These are phyloP conservation scores for Actinomortierella ambigua DNA, from an alignment of 371 early-diverging fungal species.

Conservation along the genomic window DNA sequence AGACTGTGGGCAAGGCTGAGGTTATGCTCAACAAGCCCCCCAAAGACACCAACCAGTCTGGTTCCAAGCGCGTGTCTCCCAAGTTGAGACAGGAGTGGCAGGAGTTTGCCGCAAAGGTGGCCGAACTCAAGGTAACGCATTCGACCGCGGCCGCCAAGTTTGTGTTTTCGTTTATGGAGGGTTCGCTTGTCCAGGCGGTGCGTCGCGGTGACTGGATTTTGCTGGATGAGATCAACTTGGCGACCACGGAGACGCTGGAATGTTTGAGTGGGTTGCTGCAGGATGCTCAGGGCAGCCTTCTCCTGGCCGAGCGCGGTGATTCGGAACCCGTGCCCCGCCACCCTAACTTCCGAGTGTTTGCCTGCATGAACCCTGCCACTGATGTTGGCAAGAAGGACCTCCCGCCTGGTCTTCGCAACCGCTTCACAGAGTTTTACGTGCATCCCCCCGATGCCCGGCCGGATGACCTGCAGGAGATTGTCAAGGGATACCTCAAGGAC, in stretches of 20 bases:
- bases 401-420: constrained; percentile 88
- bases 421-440: constrained; percentile 96
- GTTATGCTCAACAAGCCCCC: constrained; percentile 25
- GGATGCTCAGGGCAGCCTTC: constrained; percentile 75
- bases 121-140: constrained; percentile 73
- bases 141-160: constrained; percentile 79
- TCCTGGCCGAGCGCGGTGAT: constrained; percentile 93
- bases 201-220: constrained; percentile 96
- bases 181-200: constrained; percentile 91
- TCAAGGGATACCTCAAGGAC: constrained; percentile 74
- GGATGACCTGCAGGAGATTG: constrained; percentile 85
- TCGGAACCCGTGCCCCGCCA: constrained; percentile 87
- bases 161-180: constrained; percentile 95
- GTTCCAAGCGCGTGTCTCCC: constrained; percentile 48
- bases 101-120: constrained; percentile 59
- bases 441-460: constrained; percentile 86
- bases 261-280: constrained; percentile 92
- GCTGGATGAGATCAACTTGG: constrained; percentile 99
- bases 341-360: constrained; percentile 96
- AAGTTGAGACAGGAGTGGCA: constrained; percentile 65
- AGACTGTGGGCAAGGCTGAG: constrained; percentile 33
- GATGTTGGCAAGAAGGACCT: constrained; percentile 98
- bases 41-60: constrained; percentile 17
- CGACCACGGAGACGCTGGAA: constrained; percentile 94
- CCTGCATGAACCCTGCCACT: constrained; percentile 99